phyloP scores from a whole-genome alignment of 169 alveolate genomes.

The Plasmodium coatneyi region DNA sequence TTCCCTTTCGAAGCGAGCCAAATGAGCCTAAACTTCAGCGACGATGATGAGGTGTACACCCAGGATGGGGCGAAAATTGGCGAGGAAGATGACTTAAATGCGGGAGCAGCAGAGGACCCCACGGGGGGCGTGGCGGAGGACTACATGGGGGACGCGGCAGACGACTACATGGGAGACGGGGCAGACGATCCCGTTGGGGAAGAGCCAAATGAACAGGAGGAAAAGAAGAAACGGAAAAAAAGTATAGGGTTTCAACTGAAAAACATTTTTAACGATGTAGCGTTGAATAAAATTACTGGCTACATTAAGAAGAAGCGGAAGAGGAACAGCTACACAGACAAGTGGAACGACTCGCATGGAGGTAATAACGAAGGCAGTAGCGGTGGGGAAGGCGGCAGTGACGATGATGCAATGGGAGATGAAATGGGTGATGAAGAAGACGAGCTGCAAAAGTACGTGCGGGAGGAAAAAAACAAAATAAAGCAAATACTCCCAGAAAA shows the following conservation, averaged over 20 bases:
- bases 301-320: slow-evolving; percentile 44
- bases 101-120: neutral
- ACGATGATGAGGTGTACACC: slow-evolving; percentile 56
- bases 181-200: neutral
- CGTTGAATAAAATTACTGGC: slow-evolving; percentile 26
- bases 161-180: neutral
- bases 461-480: slow-evolving; percentile 55
- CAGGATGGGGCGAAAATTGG: neutral
- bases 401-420: neutral
- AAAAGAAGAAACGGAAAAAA: slow-evolving; percentile 48
- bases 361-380: neutral
- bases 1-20: neutral
- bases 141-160: neutral
- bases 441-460: slow-evolving; percentile 35
- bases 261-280: slow-evolving; percentile 57
- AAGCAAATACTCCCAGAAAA: slow-evolving; percentile 54
- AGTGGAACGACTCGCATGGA: neutral
- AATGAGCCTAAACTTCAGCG: slow-evolving; percentile 73
- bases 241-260: slow-evolving; percentile 55
- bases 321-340: slow-evolving; percentile 16
- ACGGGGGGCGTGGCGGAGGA: neutral
- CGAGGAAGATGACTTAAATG: slow-evolving; percentile 20
- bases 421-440: slow-evolving; percentile 29
- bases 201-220: slow-evolving; percentile 13
- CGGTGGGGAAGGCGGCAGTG: neutral